phyloP scores from a whole-genome alignment of 2,329 filamentous ascomycete species.

The Aulographum hederae region DNA sequence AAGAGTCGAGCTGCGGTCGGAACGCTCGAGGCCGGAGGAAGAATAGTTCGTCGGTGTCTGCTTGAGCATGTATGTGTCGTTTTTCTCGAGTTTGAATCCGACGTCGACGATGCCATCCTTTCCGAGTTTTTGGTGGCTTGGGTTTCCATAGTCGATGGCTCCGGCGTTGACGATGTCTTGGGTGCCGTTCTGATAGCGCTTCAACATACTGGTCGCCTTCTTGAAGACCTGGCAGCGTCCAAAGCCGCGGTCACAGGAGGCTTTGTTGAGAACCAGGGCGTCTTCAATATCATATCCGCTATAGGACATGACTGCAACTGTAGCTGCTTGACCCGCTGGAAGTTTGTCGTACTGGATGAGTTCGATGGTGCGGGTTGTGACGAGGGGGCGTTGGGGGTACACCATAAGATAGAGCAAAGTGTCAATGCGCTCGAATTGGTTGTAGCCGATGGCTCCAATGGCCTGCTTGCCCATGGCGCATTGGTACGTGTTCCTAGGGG shows the following conservation, averaged over 20 bases:
- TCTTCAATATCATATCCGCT: constrained; percentile 99
- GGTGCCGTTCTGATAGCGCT: constrained; percentile 72
- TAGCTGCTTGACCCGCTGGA: constrained; percentile 90
- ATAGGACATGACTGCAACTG: constrained; percentile 97
- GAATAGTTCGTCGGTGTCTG: constrained; percentile 63
- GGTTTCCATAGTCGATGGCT: constrained; percentile 47
- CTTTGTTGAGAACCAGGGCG: constrained; percentile 90
- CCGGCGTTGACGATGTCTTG: constrained; percentile 37
- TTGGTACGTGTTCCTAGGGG: constrained; percentile 94
- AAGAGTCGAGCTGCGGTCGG: not conserved
- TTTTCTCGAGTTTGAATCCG: constrained; percentile 57
- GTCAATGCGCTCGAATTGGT: constrained; percentile 93
- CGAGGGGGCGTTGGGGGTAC: constrained; percentile 93
- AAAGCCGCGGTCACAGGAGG: constrained; percentile 84
- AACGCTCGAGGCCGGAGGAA: constrained; percentile 48
- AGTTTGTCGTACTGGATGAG: constrained; percentile 94
- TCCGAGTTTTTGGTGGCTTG: constrained; percentile 52
- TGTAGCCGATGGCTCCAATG: constrained; percentile 93
- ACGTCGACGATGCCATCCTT: constrained; percentile 79
- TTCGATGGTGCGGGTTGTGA: constrained; percentile 92
- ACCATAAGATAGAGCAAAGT: constrained; percentile 92
- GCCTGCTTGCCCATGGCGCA: constrained; percentile 99
- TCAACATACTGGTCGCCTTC: constrained; percentile 74
- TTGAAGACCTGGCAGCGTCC: constrained; percentile 96
- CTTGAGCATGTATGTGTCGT: constrained; percentile 84